Conservation (phyloP, 208 protist species). For the Trypanosoma congolense region DNA sequence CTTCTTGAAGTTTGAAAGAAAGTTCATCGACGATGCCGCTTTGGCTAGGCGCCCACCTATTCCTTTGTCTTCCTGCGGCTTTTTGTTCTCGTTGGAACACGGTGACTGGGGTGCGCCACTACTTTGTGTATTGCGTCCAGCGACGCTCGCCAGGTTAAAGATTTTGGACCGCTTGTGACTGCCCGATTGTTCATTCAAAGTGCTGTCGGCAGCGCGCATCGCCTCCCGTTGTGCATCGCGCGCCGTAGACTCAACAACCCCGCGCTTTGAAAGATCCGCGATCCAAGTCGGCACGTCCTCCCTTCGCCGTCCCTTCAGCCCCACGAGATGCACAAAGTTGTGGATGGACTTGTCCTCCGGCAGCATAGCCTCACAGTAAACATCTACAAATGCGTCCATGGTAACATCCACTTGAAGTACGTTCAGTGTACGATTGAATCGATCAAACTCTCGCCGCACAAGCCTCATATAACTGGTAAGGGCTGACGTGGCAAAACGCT, state of each 20-base stretch:
- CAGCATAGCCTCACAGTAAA: constrained; percentile 79
- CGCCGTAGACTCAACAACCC: constrained; percentile 83
- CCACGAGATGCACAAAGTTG: constrained; percentile 81
- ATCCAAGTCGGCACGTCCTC: constrained; percentile 80
- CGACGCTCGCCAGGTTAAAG: constrained; percentile 10
- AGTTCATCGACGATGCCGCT: constrained; percentile 58
- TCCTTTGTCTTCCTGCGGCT: constrained; percentile 30
- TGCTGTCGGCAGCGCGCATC: constrained; percentile 11
- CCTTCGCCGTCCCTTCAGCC: constrained; percentile 75
- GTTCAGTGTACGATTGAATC: constrained; percentile 76
- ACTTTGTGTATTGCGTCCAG: background rate
- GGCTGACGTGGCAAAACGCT: constrained; percentile 42
- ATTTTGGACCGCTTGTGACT: constrained; percentile 6
- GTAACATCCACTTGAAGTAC: constrained; percentile 77
- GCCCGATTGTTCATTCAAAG: background rate
- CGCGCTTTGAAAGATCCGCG: constrained; percentile 68
- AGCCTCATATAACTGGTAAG: constrained; percentile 72
- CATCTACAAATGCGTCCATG: constrained; percentile 71
- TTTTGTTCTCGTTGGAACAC: background rate
- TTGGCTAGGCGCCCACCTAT: constrained; percentile 56
- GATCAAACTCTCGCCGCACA: constrained; percentile 77
- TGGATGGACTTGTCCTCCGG: constrained; percentile 84
- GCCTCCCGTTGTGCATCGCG: constrained; percentile 40
- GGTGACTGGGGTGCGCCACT: background rate
- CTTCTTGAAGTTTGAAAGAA: constrained; percentile 72